These are phyloP conservation scores for Meyerozyma elateridarum DNA, from an alignment of 1,139 yeast genomes.

Conservation along the genomic window DNA sequence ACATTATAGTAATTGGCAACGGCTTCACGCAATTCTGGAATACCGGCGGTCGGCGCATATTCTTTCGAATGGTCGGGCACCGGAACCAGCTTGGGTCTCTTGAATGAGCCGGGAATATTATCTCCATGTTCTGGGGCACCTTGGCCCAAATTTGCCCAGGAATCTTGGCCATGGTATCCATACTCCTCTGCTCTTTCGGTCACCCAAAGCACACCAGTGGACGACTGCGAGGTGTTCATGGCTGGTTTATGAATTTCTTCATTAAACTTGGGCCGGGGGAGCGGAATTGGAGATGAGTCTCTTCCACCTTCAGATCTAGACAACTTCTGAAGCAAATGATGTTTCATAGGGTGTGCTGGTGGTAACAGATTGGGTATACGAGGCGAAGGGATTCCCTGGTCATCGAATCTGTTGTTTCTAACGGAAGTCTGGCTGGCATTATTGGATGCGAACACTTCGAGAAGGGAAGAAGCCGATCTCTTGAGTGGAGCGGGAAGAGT, in stretches of 20 bases:
- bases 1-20: conserved; percentile 60
- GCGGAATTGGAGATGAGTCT: conserved; percentile 46
- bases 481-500: conserved; percentile 42
- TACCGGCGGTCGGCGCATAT: conserved; percentile 65
- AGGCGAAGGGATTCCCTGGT: conserved; percentile 18
- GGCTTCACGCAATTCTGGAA: conserved; percentile 53
- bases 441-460: conserved; percentile 23
- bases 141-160: conserved; percentile 68
- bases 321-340: conserved; percentile 27
- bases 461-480: conserved; percentile 37
- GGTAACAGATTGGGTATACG: conserved; percentile 14
- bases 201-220: conserved; percentile 69
- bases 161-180: conserved; percentile 48
- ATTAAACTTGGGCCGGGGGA: conserved; percentile 45
- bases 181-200: conserved; percentile 62
- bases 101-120: conserved; percentile 55
- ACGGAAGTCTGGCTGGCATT: conserved; percentile 9
- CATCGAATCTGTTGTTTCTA: conserved; percentile 1
- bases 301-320: conserved; percentile 33
- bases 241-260: conserved; percentile 54
- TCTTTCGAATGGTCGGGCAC: conserved; percentile 53
- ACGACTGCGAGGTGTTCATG: conserved; percentile 55
- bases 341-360: conserved; percentile 11
- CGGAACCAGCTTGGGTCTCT: conserved; percentile 49
- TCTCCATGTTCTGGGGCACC: conserved; percentile 72